These are phyloP conservation scores for Cyclanthera cordifolia DNA, from an alignment of 306 rosid species.

Conservation along the genomic window DNA sequence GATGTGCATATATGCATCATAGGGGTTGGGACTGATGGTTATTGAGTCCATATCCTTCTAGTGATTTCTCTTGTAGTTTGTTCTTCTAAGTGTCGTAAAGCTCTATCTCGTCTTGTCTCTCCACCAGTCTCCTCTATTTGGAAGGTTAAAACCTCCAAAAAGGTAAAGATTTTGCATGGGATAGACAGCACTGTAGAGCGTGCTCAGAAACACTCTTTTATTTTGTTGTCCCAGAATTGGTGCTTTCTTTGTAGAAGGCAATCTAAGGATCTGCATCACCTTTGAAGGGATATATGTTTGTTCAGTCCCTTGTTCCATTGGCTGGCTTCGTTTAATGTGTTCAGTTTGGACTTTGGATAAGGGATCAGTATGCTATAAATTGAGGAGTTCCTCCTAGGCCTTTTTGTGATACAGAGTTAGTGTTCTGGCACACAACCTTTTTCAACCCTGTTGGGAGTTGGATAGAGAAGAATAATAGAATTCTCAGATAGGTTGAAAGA, in stretches of 20 bases:
- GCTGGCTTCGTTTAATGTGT: too few relatives aligned
- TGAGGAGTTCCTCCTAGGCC: too few relatives aligned
- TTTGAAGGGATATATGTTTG: too few relatives aligned
- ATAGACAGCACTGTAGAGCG: background rate
- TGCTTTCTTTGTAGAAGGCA: background rate
- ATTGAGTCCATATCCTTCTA: background rate
- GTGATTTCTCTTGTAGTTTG: background rate
- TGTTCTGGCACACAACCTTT: too few relatives aligned
- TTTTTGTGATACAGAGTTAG: too few relatives aligned
- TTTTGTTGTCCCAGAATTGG: background rate
- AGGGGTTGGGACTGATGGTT: background rate
- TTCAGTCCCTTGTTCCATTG: too few relatives aligned
- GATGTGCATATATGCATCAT: background rate
- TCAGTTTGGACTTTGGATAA: too few relatives aligned
- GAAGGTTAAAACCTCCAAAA: background rate
- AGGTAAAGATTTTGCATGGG: background rate
- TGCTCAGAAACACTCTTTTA: background rate
- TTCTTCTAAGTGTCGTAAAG: background rate
- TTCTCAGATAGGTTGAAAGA: too few relatives aligned
- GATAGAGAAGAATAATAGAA: too few relatives aligned
- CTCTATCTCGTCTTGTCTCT: background rate
- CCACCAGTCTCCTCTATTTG: background rate
- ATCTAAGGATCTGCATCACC: too few relatives aligned
- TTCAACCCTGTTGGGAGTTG: too few relatives aligned
- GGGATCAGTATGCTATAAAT: too few relatives aligned